Conservation (phyloP, 2,329 filamentous ascomycete species). For the Byssothecium circinans region DNA sequence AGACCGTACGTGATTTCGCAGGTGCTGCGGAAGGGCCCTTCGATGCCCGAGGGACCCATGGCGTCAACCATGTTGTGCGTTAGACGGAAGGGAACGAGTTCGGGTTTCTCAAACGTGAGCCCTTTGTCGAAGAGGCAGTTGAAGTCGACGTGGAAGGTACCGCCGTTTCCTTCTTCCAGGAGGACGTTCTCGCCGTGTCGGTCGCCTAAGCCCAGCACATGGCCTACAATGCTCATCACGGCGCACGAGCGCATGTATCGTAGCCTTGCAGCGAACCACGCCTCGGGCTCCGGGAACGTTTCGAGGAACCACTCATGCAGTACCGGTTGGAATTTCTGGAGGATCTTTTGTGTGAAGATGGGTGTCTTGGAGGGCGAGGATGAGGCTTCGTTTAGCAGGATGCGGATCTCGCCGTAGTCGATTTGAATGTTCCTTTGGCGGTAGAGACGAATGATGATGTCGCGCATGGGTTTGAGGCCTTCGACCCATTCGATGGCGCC, state of each 20-base stretch:
- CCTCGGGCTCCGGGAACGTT: conserved; percentile 87
- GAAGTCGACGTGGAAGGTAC: conserved; percentile 97
- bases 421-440: conserved; percentile 68
- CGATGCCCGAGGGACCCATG: conserved; percentile 92
- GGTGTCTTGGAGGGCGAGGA: conserved; percentile 61
- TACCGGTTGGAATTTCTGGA: conserved; percentile 76
- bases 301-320: conserved; percentile 95
- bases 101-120: conserved; percentile 89
- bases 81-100: conserved; percentile 91
- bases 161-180: conserved; percentile 89
- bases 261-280: conserved; percentile 87
- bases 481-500: conserved; percentile 99
- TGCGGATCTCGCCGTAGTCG: conserved; percentile 65
- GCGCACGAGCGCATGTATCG: conserved; percentile 91
- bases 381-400: conserved; percentile 69
- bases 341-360: conserved; percentile 70
- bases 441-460: conserved; percentile 82
- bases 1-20: conserved; percentile 86
- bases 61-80: conserved; percentile 99
- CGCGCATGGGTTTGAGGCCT: conserved; percentile 88
- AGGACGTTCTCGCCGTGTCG: conserved; percentile 97
- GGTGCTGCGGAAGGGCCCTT: conserved; percentile 85
- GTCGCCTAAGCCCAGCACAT: conserved; percentile 89
- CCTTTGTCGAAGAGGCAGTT: conserved; percentile 99
- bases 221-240: conserved; percentile 99